Evolutionary conservation across 805 yeast species (phyloP), one percentile per base, ranked within the genome.

Genomic region (Lipomyces starkeyi): DNA sequence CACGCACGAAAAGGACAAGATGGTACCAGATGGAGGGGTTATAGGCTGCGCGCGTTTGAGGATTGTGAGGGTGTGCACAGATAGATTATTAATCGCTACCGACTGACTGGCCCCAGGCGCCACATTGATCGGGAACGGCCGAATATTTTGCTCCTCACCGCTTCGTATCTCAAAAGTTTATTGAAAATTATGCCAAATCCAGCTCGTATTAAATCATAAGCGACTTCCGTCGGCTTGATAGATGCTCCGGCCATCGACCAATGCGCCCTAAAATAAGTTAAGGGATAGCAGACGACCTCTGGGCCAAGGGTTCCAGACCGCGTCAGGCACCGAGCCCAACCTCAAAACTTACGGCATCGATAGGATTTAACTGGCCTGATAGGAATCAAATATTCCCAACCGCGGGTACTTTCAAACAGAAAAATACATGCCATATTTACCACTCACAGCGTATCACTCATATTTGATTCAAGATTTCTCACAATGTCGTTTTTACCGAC

Each of bases 1-100:
- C 32, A 35, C 13, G 37, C 37, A n/a, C 22, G 55, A 20, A 3
- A 52, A 52, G 22, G 55, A 52, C 25, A 52, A 52, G 2, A 52
- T 52, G 55, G 55, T 52, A 52, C 32, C 55, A 22, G 55, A 52
- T 11, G 55, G 55, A 52, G 55, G 11, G 5, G 55, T 52, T 47
- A 47, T 47, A 47, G 55, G 55, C 55, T 52, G 55, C n/a, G 25
- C 55, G 55, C 55, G 55, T 52, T n/a, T 52, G 55, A 52, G 55
- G 25, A 52, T 52, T 11, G 55, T 52, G 55, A 52, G 55, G 11
- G 53, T n/a, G 53, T 47, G 54, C 54, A n/a, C 54, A 6, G 17
- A 6, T 49, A 17, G 54, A 49, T 49, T 49, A 49, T 49, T 8
- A 49, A 17, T 49, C 54, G 54, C 5, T 17, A 17, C 25, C 3